These are phyloP conservation scores for Chrysoporthe cubensis DNA, from an alignment of 2,329 filamentous ascomycete genomes.

Conservation along the genomic window DNA sequence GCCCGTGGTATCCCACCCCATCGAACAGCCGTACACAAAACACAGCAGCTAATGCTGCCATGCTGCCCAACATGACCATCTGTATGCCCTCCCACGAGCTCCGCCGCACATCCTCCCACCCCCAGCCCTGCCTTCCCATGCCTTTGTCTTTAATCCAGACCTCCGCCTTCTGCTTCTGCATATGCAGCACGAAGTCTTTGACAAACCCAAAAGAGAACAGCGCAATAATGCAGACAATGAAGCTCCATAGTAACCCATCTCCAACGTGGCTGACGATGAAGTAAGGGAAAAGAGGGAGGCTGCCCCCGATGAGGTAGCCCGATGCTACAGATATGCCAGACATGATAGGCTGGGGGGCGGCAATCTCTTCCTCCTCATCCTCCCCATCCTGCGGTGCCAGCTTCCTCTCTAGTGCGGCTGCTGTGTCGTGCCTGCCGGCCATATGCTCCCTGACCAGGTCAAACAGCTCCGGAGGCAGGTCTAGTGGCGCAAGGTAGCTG, in stretches of 20 bases:
- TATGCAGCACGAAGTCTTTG: constrained; percentile 33
- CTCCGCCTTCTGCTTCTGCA: background rate
- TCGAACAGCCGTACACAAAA: constrained; percentile 37
- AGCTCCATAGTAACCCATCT: constrained; percentile 39
- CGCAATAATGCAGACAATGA: constrained; percentile 37
- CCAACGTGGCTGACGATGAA: constrained; percentile 35
- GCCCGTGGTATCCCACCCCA: constrained; percentile 18
- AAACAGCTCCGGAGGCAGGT: constrained; percentile 30
- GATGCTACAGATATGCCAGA: constrained; percentile 36
- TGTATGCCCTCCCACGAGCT: constrained; percentile 37
- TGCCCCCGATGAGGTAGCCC: constrained; percentile 38
- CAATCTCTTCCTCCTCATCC: constrained; percentile 7
- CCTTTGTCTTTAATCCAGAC: constrained; percentile 1
- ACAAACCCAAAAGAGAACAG: constrained; percentile 39
- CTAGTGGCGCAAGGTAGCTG: constrained; percentile 32
- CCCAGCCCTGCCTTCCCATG: constrained; percentile 15
- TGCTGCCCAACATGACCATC: constrained; percentile 39
- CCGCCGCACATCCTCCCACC: constrained; percentile 32
- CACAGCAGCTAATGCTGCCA: constrained; percentile 38
- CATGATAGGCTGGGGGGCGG: constrained; percentile 30
- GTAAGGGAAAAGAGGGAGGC: constrained; percentile 39
- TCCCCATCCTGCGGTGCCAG: background rate
- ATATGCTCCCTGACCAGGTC: constrained; percentile 31
- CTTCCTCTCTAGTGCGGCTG: constrained; percentile 8
- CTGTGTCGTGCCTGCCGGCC: constrained; percentile 15